Evolutionary conservation across 495 filamentous ascomycete genomes (phyloP).

Genomic region (Trichoderma erinaceum): DNA sequence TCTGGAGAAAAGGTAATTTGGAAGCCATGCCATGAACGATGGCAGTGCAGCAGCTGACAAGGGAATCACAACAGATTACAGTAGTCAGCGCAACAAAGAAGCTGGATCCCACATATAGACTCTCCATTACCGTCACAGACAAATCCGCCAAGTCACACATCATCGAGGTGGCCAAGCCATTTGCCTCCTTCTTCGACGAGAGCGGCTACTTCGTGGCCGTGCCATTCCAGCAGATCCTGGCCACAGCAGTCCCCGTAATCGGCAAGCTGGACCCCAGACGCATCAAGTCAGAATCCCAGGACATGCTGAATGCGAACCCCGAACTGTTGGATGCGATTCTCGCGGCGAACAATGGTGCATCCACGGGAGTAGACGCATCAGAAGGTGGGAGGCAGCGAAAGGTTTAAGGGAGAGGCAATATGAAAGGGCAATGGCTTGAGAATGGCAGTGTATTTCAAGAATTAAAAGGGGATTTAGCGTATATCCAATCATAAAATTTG

Average conservation of each 20-base stretch:
- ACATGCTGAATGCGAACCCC: conserved; percentile 29
- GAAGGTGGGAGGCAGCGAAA: conserved; percentile 42
- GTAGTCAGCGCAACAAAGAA: conserved; percentile 66
- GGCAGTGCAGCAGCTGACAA: conserved; percentile 15
- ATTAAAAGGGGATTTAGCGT: not conserved
- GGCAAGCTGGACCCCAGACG: conserved; percentile 60
- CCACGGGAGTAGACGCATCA: conserved; percentile 26
- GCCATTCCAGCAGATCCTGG: conserved; percentile 79
- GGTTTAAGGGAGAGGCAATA: conserved; percentile 24
- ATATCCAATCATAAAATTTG: too few species aligned
- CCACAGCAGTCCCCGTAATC: conserved; percentile 60
- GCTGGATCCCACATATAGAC: conserved; percentile 68
- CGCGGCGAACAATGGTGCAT: conserved; percentile 25
- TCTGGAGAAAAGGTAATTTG: conserved; percentile 32
- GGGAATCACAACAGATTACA: conserved; percentile 44
- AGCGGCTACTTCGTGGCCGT: conserved; percentile 75
- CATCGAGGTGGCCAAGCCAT: conserved; percentile 58
- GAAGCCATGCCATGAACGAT: not conserved
- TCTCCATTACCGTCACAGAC: conserved; percentile 54
- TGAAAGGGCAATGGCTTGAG: not conserved
- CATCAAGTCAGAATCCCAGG: conserved; percentile 22
- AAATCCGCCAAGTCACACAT: conserved; percentile 42
- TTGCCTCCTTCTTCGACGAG: conserved; percentile 75
- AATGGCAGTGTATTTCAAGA: not conserved
- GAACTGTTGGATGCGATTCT: conserved; percentile 38